Percentiles rank a stretch among this genome's conserved stretches.
phyloP scores from a whole-genome alignment of 1,139 yeast species.

The Yamadazyma triangularis region DNA sequence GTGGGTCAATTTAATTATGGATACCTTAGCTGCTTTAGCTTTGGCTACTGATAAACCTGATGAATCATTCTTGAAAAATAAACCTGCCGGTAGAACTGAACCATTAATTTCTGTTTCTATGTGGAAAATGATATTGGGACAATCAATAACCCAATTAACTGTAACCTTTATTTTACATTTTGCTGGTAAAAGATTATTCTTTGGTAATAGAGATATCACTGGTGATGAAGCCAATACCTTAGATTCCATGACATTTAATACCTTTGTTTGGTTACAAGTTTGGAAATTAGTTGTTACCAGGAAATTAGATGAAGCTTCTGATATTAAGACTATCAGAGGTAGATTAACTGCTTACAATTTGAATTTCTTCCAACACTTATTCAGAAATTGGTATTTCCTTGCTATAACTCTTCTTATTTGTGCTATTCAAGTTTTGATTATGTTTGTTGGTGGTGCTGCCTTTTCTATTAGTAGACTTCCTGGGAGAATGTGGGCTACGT shows the following conservation, averaged over 20 bases:
- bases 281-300: conserved; percentile 91
- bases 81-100: conserved; percentile 80
- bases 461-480: conserved; percentile 78
- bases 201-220: conserved; percentile 31
- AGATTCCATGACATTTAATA: conserved; percentile 84
- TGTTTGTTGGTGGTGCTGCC: conserved; percentile 97
- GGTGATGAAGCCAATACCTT: conserved; percentile 55
- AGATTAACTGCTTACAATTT: conserved; percentile 59
- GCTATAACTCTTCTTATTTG: conserved; percentile 69
- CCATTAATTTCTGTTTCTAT: conserved; percentile 84
- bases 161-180: conserved; percentile 80
- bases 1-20: conserved; percentile 98
- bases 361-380: conserved; percentile 78
- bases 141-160: conserved; percentile 69
- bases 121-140: conserved; percentile 98
- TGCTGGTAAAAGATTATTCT: conserved; percentile 65
- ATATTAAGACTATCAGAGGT: conserved; percentile 49
- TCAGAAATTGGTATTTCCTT: conserved; percentile 78
- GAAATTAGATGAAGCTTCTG: conserved; percentile 86
- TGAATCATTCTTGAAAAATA: conserved; percentile 67
- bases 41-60: conserved; percentile 97
- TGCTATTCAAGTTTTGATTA: conserved; percentile 79
- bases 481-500: conserved; percentile 85
- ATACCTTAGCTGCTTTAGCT: conserved; percentile 95
- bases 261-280: conserved; percentile 97